phyloP scores from a whole-genome alignment of 495 filamentous ascomycete species.

The Lentithecium fluviatile region DNA sequence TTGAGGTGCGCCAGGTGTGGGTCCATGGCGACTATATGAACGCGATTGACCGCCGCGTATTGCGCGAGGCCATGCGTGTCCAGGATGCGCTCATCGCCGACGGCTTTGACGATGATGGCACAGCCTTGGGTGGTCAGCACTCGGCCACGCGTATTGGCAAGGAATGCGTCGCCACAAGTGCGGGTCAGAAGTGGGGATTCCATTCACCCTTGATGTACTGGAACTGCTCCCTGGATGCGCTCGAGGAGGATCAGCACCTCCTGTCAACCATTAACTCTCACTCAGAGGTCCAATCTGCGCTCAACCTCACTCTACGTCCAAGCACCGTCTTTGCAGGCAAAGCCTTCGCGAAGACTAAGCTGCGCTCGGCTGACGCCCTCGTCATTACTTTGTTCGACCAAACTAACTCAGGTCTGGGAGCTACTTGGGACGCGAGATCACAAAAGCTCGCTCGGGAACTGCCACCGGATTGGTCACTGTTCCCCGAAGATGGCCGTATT shows the following conservation, averaged over 20 bases:
- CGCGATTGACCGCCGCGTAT: slow-evolving; percentile 60
- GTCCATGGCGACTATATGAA: slow-evolving; percentile 65
- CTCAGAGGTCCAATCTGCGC: slow-evolving; percentile 53
- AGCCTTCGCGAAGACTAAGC: slow-evolving; percentile 57
- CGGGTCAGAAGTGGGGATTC: slow-evolving; percentile 46
- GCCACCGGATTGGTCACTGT: slow-evolving; percentile 56
- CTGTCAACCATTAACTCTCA: slow-evolving; percentile 62
- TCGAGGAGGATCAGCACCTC: slow-evolving; percentile 58
- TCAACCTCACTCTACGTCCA: slow-evolving; percentile 68
- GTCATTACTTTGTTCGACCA: slow-evolving; percentile 70
- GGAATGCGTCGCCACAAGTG: background rate
- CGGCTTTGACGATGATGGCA: slow-evolving; percentile 17
- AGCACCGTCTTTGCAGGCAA: slow-evolving; percentile 75
- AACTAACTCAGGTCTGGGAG: slow-evolving; percentile 56
- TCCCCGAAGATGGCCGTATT: slow-evolving; percentile 55
- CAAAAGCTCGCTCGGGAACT: slow-evolving; percentile 48
- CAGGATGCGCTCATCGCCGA: slow-evolving; percentile 46
- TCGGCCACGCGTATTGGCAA: background rate
- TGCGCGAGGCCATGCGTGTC: slow-evolving; percentile 61
- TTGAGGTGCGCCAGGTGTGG: slow-evolving; percentile 54
- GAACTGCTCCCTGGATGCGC: slow-evolving; percentile 58
- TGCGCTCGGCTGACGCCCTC: slow-evolving; percentile 67
- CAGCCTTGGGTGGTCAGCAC: background rate
- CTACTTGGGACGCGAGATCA: slow-evolving; percentile 57
- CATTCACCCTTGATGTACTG: slow-evolving; percentile 76